Evolutionary conservation across 1,284 basidiomycete genomes (phyloP).

Genomic region (Chiua sp.): DNA sequence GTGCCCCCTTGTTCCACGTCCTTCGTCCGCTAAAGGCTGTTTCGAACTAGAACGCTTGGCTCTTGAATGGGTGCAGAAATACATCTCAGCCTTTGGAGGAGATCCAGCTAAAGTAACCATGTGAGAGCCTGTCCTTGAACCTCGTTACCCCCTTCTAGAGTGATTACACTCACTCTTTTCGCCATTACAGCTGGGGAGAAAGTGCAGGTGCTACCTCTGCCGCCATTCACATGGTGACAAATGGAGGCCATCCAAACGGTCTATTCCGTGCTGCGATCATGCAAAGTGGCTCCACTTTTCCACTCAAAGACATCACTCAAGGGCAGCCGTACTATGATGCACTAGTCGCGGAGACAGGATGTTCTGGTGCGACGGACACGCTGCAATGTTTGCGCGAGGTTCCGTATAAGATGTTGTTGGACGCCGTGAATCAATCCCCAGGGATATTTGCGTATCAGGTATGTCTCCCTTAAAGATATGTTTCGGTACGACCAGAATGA

Average conservation of each 20-base stretch:
- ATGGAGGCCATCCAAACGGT: slow-evolving; percentile 29
- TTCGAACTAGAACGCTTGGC: slow-evolving; percentile 42
- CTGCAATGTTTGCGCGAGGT: slow-evolving; percentile 39
- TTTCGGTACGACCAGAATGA: not conserved
- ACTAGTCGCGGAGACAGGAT: slow-evolving; percentile 27
- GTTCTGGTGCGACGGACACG: slow-evolving; percentile 27
- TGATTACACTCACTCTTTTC: not conserved
- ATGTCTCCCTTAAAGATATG: not conserved
- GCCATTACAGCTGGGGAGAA: slow-evolving; percentile 33
- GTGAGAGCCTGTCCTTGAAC: slow-evolving; percentile 22
- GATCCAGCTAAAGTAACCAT: slow-evolving; percentile 46
- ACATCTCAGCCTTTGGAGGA: slow-evolving; percentile 56
- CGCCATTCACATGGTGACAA: slow-evolving; percentile 33
- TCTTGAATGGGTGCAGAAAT: slow-evolving; percentile 52
- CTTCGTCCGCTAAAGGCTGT: not conserved
- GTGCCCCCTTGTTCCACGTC: slow-evolving; percentile 18
- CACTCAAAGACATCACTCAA: slow-evolving; percentile 26
- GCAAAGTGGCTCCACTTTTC: slow-evolving; percentile 32
- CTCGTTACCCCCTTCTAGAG: not conserved
- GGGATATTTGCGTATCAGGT: slow-evolving; percentile 53
- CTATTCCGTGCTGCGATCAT: slow-evolving; percentile 43
- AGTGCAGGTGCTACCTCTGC: slow-evolving; percentile 42
- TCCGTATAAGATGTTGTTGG: slow-evolving; percentile 26
- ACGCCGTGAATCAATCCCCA: slow-evolving; percentile 17
- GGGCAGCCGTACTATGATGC: slow-evolving; percentile 33